Conservation (phyloP, 441 rosid species). For the Bruguiera hainesii region DNA sequence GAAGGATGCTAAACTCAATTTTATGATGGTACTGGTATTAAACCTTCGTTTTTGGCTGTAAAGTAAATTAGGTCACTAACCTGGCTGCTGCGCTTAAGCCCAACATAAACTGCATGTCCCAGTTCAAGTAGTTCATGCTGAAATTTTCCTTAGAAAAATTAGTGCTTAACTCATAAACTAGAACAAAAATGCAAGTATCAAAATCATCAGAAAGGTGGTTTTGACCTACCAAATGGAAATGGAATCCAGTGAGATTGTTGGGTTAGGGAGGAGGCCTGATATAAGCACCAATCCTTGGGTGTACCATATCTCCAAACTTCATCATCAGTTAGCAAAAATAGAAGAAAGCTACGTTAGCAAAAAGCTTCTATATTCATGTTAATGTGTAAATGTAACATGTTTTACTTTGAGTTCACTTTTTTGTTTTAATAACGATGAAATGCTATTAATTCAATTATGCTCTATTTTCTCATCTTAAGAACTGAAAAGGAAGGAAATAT, state of each 20-base stretch:
- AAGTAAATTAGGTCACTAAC: conserved; percentile 22
- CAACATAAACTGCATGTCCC: conserved; percentile 94
- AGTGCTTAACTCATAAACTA: background rate
- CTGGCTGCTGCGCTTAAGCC: conserved; percentile 81
- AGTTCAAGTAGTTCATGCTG: conserved; percentile 78
- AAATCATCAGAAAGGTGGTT: no score
- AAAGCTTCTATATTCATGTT: background rate
- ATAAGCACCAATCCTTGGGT: conserved; percentile 83
- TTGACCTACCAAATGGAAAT: conserved; percentile 72
- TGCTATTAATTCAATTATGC: no score
- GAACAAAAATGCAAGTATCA: background rate
- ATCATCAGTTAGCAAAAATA: background rate
- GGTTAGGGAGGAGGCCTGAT: conserved; percentile 72
- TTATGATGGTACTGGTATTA: no score
- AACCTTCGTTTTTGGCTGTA: no score
- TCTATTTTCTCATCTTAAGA: no score
- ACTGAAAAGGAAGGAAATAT: no score
- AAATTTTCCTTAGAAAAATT: background rate
- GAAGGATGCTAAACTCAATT: no score
- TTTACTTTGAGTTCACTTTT: no score
- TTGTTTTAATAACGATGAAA: background rate
- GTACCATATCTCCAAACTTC: conserved; percentile 97
- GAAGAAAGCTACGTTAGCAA: no score
- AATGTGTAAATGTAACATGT: background rate
- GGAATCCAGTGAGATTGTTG: conserved; percentile 80